Evolutionary conservation across 768 basidiomycete species (phyloP), one percentile per base, ranked within the genome.

Genomic region (Leucosporidium creatinivorum): DNA sequence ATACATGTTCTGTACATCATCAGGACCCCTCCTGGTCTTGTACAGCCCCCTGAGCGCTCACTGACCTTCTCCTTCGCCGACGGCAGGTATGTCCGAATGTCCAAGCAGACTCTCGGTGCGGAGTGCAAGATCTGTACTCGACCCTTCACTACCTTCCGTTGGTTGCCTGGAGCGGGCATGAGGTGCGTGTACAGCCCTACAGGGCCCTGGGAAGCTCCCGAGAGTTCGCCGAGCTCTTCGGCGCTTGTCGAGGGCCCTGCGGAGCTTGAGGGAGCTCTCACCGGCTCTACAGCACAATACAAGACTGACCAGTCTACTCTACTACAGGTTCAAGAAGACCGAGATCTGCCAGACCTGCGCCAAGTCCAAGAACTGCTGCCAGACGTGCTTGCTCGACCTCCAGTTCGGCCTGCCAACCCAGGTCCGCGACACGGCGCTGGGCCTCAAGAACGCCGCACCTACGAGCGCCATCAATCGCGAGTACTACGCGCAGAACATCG

Each of bases 281-380:
- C 5, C 5, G 33, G 4, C 33, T 33, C 33, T 44, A 13, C 39
- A 44, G 39, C 8, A 17, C 3, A 6, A 10, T 3, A 17, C 39
- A 44, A 10, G 13, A 17, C 39, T 44, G 39, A 44, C 39, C 33
- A 33, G 10, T 15, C 39, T 44, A 44, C 39, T 44, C 39, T 17
- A 44, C 87, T 33, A 44, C 39, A 44, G 39, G 39, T 97, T 85
- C 85, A 98, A 98, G 82, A 89, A 91, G 67, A 99, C 96, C 17
- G 92, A 96, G 68, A 86, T 97, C 68, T 96, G 93, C 79, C 93
- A 94, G 78, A 94, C 93, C 5, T 97, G 94, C 74, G 89, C 93
- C 58, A 97, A 97, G 74, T 76, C 79, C 62, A 79, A 80, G 76
- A 79, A 79, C 49, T 77, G 96, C 62, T 99, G 96, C 81, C 96